Conservation (phyloP, 441 rosid species). For the Eutrema salsugineum region DNA sequence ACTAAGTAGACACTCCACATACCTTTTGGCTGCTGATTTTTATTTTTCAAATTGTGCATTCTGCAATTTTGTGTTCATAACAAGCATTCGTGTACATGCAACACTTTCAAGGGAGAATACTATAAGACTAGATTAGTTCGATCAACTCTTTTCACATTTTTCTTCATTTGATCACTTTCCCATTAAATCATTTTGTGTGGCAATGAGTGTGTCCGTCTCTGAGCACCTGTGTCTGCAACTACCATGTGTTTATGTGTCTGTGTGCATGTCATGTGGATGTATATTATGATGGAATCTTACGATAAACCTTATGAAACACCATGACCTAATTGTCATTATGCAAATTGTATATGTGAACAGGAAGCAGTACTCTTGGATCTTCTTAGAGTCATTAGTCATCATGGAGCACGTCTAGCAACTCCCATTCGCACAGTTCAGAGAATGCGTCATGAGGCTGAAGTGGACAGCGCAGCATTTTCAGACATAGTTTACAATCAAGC, state of each 20-base stretch:
- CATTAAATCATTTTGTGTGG: neutral
- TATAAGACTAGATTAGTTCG: neutral
- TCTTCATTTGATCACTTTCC: neutral
- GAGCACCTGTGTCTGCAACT: neutral
- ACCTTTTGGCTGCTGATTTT: neutral
- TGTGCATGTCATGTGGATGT: neutral
- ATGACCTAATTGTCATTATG: neutral
- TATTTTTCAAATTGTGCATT: neutral
- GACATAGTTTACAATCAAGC: constrained; percentile 45
- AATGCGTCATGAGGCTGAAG: constrained; percentile 47
- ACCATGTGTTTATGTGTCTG: constrained; percentile 2
- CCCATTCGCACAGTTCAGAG: constrained; percentile 73
- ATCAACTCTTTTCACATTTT: neutral
- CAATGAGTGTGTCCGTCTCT: neutral
- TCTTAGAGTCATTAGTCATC: constrained; percentile 62
- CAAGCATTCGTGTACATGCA: neutral
- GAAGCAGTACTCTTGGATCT: constrained; percentile 69
- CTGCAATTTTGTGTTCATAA: neutral
- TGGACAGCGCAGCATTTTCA: constrained; percentile 53
- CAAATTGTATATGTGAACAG: constrained; percentile 34
- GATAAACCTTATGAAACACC: neutral
- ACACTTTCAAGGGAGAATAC: neutral
- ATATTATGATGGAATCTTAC: neutral
- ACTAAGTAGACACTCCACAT: neutral
- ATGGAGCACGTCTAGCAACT: constrained; percentile 67